Base-by-base conservation (phyloP, 768 basidiomycete species). In the Cantharellus cinnabarinus region DNA sequence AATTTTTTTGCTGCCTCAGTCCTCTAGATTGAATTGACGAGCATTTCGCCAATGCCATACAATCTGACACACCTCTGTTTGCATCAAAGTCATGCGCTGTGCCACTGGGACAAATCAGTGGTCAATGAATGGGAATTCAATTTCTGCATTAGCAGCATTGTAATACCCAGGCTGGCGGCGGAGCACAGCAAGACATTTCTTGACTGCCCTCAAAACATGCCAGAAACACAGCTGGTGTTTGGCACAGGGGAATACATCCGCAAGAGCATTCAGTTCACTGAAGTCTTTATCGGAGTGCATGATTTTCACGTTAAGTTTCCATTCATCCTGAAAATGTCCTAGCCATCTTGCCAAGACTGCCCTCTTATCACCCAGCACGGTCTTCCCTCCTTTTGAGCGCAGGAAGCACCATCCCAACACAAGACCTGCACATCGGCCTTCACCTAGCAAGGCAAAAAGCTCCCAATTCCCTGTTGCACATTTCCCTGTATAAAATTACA, bases 171-270 rank as follows among this genome's bases (percentile, higher is more conserved):
- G 72, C 0, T 40, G 39, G 0, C 65, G 63, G 2, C 59, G 59
- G 1, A 70, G 58, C 52, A 69, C 67, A 2, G 68, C 52, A 0
- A 72, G 63, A 0, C 68, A 66, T 14, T 56, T 65, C 40, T 71
- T 72, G n/a, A 70, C 42, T 5, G 67, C 66, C 2, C 63, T 60
- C 10, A 72, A 55, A n/a, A 63, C 65, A 60, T 72, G 72, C 72
- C 72, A 73, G 51, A 69, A 70, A 60, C 71, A 74, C 0, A 74
- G 60, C 58, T 71, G 71, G 41, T 71, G 70, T 57, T 74, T 74
- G 5, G 70, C 68, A 4, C 65, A 44, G 2, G 69, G 69, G 69
- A 4, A 54, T 35, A 10, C 10, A 10, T 54, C n/a, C n/a, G 60
- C 38, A 61, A 2, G 70, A 68, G 61, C 71, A 48, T 48, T 69